Conservation (phyloP, 2,329 filamentous ascomycete species). For the Neophaeococcomyces aloes region DNA sequence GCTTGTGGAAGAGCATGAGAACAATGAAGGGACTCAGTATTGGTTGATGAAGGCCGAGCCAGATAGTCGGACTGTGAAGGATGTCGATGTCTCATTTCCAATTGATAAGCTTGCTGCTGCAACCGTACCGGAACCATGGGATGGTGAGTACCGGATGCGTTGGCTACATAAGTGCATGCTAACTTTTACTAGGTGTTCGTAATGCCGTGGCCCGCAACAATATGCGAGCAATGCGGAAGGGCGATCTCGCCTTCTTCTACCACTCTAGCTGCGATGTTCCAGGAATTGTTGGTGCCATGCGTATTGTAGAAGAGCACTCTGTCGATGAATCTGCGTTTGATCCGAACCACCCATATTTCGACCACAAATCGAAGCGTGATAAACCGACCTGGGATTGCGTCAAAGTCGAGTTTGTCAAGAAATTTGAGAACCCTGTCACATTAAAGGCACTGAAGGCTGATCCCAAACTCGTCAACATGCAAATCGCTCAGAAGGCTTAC, state of each 20-base stretch:
- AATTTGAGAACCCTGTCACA: slow-evolving; percentile 61
- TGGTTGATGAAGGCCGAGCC: slow-evolving; percentile 87
- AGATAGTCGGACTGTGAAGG: slow-evolving; percentile 74
- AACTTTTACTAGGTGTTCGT: slow-evolving; percentile 15
- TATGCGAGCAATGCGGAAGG: slow-evolving; percentile 79
- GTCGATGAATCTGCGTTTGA: slow-evolving; percentile 70
- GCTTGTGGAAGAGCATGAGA: slow-evolving; percentile 3
- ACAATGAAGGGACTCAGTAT: slow-evolving; percentile 38
- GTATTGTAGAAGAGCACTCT: slow-evolving; percentile 74
- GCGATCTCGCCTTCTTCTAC: slow-evolving; percentile 93
- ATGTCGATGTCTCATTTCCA: slow-evolving; percentile 80
- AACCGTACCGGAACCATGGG: slow-evolving; percentile 76
- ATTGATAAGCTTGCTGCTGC: slow-evolving; percentile 76
- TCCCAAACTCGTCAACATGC: slow-evolving; percentile 58
- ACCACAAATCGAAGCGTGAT: slow-evolving; percentile 58
- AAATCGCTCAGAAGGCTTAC: slow-evolving; percentile 64
- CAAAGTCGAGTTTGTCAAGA: slow-evolving; percentile 75
- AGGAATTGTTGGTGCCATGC: slow-evolving; percentile 78
- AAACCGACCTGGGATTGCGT: slow-evolving; percentile 80
- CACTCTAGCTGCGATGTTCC: slow-evolving; percentile 88
- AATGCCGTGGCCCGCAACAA: slow-evolving; percentile 62
- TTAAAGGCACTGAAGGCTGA: slow-evolving; percentile 55
- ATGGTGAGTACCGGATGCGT: slow-evolving; percentile 48
- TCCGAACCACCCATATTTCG: slow-evolving; percentile 67
- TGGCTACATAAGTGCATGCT: neutral